These are phyloP conservation scores for Aspergillus luchuensis DNA, from an alignment of 2,329 filamentous ascomycete genomes.

Conservation along the genomic window DNA sequence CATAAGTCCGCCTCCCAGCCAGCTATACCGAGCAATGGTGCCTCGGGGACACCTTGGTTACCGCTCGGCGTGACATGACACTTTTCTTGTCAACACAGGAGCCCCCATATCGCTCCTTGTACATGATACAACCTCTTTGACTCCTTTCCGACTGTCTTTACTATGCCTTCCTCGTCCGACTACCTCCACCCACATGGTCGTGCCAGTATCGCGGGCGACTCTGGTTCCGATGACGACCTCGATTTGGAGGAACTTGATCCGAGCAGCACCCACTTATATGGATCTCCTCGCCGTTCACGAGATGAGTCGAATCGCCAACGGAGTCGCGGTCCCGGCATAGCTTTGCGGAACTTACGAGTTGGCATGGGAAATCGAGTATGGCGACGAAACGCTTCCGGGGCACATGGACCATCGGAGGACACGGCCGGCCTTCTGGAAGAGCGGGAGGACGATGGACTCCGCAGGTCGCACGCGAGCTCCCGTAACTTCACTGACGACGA, in stretches of 20 bases:
- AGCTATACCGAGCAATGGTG: conserved; percentile 21
- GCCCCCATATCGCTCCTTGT: conserved; percentile 23
- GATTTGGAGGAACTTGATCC: conserved; percentile 51
- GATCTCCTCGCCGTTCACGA: conserved; percentile 25
- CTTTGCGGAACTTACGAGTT: conserved; percentile 54
- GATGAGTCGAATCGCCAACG: conserved; percentile 31
- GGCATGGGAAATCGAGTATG: conserved; percentile 49
- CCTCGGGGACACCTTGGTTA: conserved; percentile 17
- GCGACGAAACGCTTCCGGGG: conserved; percentile 45
- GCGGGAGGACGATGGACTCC: conserved; percentile 56
- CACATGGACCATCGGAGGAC: conserved; percentile 56
- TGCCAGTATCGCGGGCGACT: conserved; percentile 36
- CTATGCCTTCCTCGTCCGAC: conserved; percentile 42
- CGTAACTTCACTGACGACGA: conserved; percentile 65
- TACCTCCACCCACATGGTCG: conserved; percentile 38
- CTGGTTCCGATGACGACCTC: conserved; percentile 47
- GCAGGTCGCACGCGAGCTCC: conserved; percentile 62
- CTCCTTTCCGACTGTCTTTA: conserved; percentile 9
- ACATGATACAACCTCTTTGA: conserved; percentile 13
- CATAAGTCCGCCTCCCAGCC: background rate
- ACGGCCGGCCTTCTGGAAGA: conserved; percentile 67
- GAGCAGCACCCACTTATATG: conserved; percentile 28
- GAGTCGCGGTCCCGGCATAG: conserved; percentile 44
- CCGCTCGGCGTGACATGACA: conserved; percentile 30
- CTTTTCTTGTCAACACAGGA: conserved; percentile 19